Base-by-base conservation (phyloP, 2,329 filamentous ascomycete species). In the Exophiala spinifera region DNA sequence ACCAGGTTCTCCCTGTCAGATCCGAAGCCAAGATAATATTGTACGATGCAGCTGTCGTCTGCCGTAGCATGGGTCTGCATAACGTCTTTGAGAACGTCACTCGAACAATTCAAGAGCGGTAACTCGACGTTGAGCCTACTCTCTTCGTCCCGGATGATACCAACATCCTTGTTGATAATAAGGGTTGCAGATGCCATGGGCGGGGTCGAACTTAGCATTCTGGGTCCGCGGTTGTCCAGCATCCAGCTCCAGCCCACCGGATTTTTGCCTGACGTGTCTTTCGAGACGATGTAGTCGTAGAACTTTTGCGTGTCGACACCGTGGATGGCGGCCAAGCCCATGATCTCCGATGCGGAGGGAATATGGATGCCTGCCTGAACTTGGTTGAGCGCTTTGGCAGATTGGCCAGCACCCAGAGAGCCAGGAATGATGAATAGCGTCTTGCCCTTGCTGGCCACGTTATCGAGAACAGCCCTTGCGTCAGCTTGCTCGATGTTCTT, bases 371-470 rank as follows among this genome's bases (percentile, higher is more conserved):
- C 83, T 0, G 83, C 83, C 31, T 86, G 66, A 46, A 88, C 75
- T 68, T 87, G 76, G 72, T 87, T 84, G 51, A 80, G 70, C 76
- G 84, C 78, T 71, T 87, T 82, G 74, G 85, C 78, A 67, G 84
- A 79, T 66, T 81, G 77, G 14, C 80, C 76, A 0, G 80, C 81
- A 1, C 84, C 84, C 46, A 86, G 68, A 1, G 82, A 82, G 5
- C 82, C 82, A 3, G 74, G 72, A 5, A 85, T 80, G 17, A 84
- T 73, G 65, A 83, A 85, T 4, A 91, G 72, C 66, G 88, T 88
- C 11, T 81, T 81, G 39, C 67, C 66, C 13, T 64, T 55, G 43
- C 71, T 72, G 1, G 86, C 81, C 75, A 91, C 81, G 61, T 80
- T 79, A 49, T 82, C 74, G 1, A 91, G 75, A 1, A 90, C 70